Conservation (phyloP, 192 early-diverging fungal species). For the Coemansia sp. region DNA sequence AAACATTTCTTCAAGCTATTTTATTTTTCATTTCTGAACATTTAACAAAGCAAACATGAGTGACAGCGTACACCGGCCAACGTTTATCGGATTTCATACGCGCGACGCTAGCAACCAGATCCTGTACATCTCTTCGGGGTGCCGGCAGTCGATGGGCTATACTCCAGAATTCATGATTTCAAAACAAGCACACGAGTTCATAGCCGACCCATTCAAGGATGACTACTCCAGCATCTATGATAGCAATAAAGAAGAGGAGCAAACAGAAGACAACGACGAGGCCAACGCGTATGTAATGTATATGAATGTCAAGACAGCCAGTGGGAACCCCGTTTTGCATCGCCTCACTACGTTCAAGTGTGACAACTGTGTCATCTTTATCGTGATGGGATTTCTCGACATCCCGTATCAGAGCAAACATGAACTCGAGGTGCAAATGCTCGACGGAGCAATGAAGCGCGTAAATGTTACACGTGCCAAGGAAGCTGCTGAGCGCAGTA, state of each 20-base stretch:
- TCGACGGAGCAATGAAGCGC: constrained; percentile 25
- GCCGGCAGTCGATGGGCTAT: constrained; percentile 39
- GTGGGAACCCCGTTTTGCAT: constrained; percentile 24
- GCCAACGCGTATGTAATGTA: constrained; percentile 5
- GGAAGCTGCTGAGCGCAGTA: not conserved
- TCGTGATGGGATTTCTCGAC: no score
- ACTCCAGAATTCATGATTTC: constrained; percentile 32
- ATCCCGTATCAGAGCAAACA: no score
- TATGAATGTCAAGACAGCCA: constrained; percentile 38
- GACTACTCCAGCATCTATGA: constrained; percentile 32
- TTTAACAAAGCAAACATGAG: not conserved
- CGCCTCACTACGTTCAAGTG: constrained; percentile 15
- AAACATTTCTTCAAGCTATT: no score
- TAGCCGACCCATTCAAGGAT: no score
- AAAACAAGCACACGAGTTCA: not conserved
- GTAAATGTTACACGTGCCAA: constrained; percentile 26
- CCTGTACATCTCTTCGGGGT: not conserved
- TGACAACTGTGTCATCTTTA: no score
- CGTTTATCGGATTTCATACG: constrained; percentile 45
- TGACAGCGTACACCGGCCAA: constrained; percentile 13
- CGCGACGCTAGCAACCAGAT: constrained; percentile 36
- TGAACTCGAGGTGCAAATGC: no score
- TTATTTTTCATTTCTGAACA: not conserved
- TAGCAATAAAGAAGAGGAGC: constrained; percentile 25
- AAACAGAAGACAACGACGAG: constrained; percentile 31